A percentile compares a stretch with the other conserved stretches of the same genome.
phyloP scores from a whole-genome alignment of 441 rosid species.

The Populus hybrid region DNA sequence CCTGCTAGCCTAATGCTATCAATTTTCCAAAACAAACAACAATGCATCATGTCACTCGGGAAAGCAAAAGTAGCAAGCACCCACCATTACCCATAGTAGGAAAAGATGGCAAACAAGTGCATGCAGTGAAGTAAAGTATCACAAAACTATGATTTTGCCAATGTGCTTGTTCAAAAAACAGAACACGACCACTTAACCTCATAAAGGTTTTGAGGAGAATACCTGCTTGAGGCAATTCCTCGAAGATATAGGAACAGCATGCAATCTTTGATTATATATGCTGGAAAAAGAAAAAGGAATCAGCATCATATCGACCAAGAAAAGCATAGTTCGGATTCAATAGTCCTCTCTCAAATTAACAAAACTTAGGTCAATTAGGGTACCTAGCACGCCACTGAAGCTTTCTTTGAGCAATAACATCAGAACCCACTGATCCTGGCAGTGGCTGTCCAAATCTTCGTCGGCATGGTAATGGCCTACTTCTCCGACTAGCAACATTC shows the following conservation, averaged over 20 bases:
- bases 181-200: too few species aligned
- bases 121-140: background rate
- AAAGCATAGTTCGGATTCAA: background rate
- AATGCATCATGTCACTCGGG: background rate
- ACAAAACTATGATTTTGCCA: background rate
- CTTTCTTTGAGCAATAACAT: constrained; percentile 30
- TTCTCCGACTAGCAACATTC: constrained; percentile 16
- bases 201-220: background rate
- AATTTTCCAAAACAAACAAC: background rate
- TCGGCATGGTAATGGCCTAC: constrained; percentile 51
- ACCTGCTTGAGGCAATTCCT: constrained; percentile 38
- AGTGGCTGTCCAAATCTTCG: constrained; percentile 48
- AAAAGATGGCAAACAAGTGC: background rate
- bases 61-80: background rate
- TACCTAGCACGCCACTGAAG: constrained; percentile 72
- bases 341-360: background rate
- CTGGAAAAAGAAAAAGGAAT: constrained; percentile 30
- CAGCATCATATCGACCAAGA: background rate
- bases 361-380: background rate
- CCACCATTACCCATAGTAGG: background rate
- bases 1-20: background rate
- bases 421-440: constrained; percentile 31
- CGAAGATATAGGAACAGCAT: constrained; percentile 45
- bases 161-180: too few species aligned
- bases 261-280: constrained; percentile 39